phyloP scores from a whole-genome alignment of 108 stramenopile genomes.

The Cyclostephanos tholiformis region DNA sequence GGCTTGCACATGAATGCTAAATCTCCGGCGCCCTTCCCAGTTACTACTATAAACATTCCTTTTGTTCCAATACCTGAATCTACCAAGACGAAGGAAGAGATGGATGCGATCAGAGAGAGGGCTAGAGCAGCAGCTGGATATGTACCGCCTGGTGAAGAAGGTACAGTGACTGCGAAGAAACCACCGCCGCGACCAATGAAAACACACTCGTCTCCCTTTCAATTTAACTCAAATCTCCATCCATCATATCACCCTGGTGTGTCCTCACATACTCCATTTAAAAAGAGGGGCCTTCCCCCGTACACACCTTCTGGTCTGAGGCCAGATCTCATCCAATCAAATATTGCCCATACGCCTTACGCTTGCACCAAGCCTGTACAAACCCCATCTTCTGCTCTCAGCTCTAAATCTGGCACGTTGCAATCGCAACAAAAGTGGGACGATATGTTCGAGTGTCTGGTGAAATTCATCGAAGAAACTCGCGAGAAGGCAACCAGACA shows the following conservation, averaged over 20 bases:
- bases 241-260: constrained; percentile 5
- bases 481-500: constrained; percentile 56
- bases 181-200: constrained; percentile 19
- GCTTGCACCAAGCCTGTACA: constrained; percentile 20
- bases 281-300: constrained; percentile 18
- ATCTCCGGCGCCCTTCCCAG: constrained; percentile 23
- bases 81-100: constrained; percentile 64
- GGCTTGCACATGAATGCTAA: constrained; percentile 8
- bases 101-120: constrained; percentile 70
- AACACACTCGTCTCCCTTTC: neutral
- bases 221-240: too few species aligned
- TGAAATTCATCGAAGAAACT: constrained; percentile 73
- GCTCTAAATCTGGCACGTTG: constrained; percentile 38
- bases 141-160: constrained; percentile 50
- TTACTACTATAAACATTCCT: constrained; percentile 33
- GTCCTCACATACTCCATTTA: constrained; percentile 25
- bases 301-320: constrained; percentile 19
- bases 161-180: constrained; percentile 48
- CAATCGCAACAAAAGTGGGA: constrained; percentile 87
- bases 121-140: constrained; percentile 84
- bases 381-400: constrained; percentile 28
- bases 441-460: constrained; percentile 78
- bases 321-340: constrained; percentile 18
- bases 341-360: constrained; percentile 12
- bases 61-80: constrained; percentile 57